A percentile compares a stretch with the other conserved stretches of the same genome.
Evolutionary conservation across 305 asterid species (phyloP).

Genomic region (Lippia alba): DNA sequence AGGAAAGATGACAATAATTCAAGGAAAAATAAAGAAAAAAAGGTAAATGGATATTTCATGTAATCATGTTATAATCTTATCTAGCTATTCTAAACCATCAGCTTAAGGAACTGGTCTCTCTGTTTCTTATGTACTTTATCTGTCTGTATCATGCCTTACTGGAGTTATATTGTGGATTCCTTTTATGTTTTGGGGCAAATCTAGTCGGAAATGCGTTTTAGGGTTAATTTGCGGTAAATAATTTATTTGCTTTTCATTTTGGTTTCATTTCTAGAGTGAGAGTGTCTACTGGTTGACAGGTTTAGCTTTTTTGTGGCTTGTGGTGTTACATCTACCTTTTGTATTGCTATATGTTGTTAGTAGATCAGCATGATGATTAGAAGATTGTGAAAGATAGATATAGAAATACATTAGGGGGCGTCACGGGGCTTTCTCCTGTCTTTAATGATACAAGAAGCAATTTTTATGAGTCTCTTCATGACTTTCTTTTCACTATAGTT

Average conservation of each 20-base stretch:
- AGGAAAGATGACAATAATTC: slow-evolving; percentile 50
- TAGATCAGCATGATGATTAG: not conserved
- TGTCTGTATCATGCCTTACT: not conserved
- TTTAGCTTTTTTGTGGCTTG: not conserved
- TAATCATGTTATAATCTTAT: slow-evolving; percentile 23
- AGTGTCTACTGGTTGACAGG: not conserved
- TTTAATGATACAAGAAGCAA: no score
- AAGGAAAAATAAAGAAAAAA: slow-evolving; percentile 51
- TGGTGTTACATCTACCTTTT: not conserved
- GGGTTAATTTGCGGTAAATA: not conserved
- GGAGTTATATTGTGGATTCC: not conserved
- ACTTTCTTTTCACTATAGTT: not conserved
- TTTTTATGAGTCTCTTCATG: no score
- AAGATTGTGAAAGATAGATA: not conserved
- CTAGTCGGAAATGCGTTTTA: not conserved
- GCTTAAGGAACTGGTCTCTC: slow-evolving; percentile 5
- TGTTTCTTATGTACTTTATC: slow-evolving; percentile 9
- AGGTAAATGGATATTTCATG: slow-evolving; percentile 36
- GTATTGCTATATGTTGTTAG: not conserved
- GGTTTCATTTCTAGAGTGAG: not conserved
- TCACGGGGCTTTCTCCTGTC: not conserved
- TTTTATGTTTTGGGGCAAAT: not conserved
- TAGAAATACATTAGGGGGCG: not conserved
- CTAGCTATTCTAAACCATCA: not conserved
- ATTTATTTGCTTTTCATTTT: not conserved